Percentiles rank a stretch among this genome's conserved stretches.
Conservation (phyloP, 1,284 basidiomycete species). For the Sphaerobolus stellatus region DNA sequence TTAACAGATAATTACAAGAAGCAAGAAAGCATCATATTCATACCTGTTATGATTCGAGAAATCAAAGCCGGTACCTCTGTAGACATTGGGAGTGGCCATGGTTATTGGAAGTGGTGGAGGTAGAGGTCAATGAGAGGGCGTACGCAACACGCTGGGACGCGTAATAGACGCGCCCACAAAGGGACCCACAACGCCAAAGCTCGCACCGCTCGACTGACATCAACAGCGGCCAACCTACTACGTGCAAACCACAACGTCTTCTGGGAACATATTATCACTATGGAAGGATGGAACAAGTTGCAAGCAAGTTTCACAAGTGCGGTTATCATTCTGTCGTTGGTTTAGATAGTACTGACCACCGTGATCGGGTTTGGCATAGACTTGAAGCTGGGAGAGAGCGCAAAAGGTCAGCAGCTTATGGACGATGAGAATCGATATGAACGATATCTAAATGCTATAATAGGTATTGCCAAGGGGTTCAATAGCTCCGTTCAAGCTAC, state of each 20-base stretch:
- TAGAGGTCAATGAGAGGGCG: conserved; percentile 1
- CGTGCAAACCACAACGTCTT: too few relatives aligned
- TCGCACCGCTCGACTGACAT: conserved; percentile 1
- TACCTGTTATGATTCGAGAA: conserved; percentile 64
- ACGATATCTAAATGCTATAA: conserved; percentile 1
- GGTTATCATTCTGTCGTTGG: conserved; percentile 68
- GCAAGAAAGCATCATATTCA: too few relatives aligned
- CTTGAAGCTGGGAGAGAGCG: conserved; percentile 12
- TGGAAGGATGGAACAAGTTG: conserved; percentile 78
- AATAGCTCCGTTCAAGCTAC: conserved; percentile 86
- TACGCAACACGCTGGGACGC: conserved; percentile 12
- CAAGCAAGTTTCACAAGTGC: conserved; percentile 57
- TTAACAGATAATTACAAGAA: conserved; percentile 2
- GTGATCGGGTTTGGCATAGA: conserved; percentile 4
- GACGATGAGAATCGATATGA: too few relatives aligned
- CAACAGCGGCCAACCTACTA: conserved; percentile 4
- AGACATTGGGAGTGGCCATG: conserved; percentile 39
- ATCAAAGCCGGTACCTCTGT: conserved; percentile 61
- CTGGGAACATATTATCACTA: too few relatives aligned
- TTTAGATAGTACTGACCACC: conserved; percentile 56
- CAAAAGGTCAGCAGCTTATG: conserved; percentile 8
- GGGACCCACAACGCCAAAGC: conserved; percentile 19
- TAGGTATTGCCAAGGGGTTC: conserved; percentile 65
- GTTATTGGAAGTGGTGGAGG: conserved; percentile 7
- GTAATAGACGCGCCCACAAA: conserved; percentile 18